These are phyloP conservation scores for Sporisorium scitamineum DNA, from an alignment of 1,284 basidiomycete genomes.

Conservation along the genomic window DNA sequence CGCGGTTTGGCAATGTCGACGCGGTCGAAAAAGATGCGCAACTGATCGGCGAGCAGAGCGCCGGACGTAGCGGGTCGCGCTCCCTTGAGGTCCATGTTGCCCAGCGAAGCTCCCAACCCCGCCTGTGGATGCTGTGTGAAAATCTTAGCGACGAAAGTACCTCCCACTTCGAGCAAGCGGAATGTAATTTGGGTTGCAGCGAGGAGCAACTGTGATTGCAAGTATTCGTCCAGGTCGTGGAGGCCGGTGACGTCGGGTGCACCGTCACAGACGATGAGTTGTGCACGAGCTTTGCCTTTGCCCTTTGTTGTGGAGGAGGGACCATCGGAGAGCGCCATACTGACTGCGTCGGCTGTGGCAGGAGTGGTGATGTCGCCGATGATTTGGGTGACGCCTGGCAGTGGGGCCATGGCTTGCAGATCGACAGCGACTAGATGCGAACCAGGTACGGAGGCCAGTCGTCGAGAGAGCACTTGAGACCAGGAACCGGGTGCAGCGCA, in stretches of 20 bases:
- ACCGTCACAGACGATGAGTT: slow-evolving; percentile 75
- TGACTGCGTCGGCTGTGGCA: slow-evolving; percentile 72
- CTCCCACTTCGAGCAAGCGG: slow-evolving; percentile 72
- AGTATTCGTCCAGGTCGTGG: slow-evolving; percentile 74
- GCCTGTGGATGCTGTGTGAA: slow-evolving; percentile 68
- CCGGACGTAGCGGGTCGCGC: slow-evolving; percentile 32
- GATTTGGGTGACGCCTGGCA: slow-evolving; percentile 73
- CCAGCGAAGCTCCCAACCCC: slow-evolving; percentile 31
- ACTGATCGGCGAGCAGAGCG: slow-evolving; percentile 54
- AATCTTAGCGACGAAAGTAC: slow-evolving; percentile 75
- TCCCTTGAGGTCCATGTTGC: slow-evolving; percentile 39
- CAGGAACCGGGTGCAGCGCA: slow-evolving; percentile 74
- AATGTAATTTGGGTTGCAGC: slow-evolving; percentile 74
- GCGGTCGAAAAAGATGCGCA: slow-evolving; percentile 70
- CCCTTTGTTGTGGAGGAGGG: slow-evolving; percentile 18
- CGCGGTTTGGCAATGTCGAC: slow-evolving; percentile 70
- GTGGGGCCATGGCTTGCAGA: slow-evolving; percentile 74
- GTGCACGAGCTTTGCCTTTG: slow-evolving; percentile 70
- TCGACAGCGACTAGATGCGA: slow-evolving; percentile 73
- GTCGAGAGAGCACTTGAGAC: slow-evolving; percentile 69
- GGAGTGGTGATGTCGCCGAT: slow-evolving; percentile 74
- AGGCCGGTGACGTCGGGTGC: slow-evolving; percentile 76
- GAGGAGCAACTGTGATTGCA: slow-evolving; percentile 74
- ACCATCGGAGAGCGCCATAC: slow-evolving; percentile 69
- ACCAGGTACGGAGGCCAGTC: slow-evolving; percentile 58